phyloP scores from a whole-genome alignment of 2,329 filamentous ascomycete genomes.

The Pseudogymnoascus verrucosus region DNA sequence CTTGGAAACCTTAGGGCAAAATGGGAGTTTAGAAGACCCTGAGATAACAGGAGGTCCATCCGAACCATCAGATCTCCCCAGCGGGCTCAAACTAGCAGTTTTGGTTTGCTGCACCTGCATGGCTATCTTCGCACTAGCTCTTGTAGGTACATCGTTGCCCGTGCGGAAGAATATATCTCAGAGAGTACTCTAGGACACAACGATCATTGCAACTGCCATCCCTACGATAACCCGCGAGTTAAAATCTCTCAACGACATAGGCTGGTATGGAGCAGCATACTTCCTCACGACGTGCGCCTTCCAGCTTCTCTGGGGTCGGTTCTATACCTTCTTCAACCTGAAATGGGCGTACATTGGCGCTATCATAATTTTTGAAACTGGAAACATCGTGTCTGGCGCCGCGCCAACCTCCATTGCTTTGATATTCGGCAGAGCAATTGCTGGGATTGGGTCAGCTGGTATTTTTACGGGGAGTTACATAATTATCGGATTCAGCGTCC shows the following conservation, averaged over 20 bases:
- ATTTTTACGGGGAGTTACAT: slow-evolving; percentile 25
- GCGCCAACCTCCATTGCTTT: slow-evolving; percentile 25
- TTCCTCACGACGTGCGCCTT: slow-evolving; percentile 25
- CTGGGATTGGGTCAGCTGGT: slow-evolving; percentile 25
- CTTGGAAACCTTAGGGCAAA: too few relatives aligned
- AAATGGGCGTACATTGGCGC: slow-evolving; percentile 23
- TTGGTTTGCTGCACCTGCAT: neutral
- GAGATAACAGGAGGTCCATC: neutral
- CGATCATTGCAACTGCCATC: slow-evolving; percentile 13
- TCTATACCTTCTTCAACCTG: slow-evolving; percentile 24
- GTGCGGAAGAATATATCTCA: slow-evolving; percentile 37
- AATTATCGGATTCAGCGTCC: slow-evolving; percentile 22
- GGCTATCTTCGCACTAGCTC: neutral
- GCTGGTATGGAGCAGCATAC: slow-evolving; percentile 34
- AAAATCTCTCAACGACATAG: slow-evolving; percentile 18
- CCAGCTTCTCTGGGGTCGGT: slow-evolving; percentile 19
- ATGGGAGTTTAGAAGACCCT: neutral
- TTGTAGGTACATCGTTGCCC: slow-evolving; percentile 31
- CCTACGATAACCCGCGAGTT: slow-evolving; percentile 19
- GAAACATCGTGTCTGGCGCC: slow-evolving; percentile 24
- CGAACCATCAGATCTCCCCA: neutral
- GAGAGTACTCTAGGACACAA: slow-evolving; percentile 33
- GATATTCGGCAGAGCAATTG: slow-evolving; percentile 26
- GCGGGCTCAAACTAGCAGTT: neutral
- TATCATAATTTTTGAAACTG: slow-evolving; percentile 26